Evolutionary conservation across 2,329 filamentous ascomycete species (phyloP).

Genomic region (Monosporascus sp.): DNA sequence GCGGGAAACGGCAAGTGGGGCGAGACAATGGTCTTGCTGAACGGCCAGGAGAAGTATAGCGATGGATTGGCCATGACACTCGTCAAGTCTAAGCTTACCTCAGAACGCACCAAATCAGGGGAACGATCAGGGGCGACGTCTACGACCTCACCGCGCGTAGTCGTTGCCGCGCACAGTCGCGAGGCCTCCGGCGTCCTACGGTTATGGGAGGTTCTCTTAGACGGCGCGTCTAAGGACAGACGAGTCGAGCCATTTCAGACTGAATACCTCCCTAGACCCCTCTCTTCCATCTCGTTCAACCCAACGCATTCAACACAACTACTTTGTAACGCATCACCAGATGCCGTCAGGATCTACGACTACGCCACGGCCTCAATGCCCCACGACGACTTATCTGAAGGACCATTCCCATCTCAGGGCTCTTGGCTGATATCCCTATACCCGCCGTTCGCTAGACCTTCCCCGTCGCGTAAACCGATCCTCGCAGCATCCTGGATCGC

Average conservation of each 20-base stretch:
- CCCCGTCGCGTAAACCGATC: slow-evolving; percentile 51
- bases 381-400: slow-evolving; percentile 43
- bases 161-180: slow-evolving; percentile 55
- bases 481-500: slow-evolving; percentile 58
- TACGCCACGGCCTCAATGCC: slow-evolving; percentile 49
- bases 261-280: slow-evolving; percentile 50
- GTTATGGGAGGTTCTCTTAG: slow-evolving; percentile 53
- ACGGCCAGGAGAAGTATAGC: slow-evolving; percentile 47
- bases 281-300: slow-evolving; percentile 55
- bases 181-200: slow-evolving; percentile 55
- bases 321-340: slow-evolving; percentile 47
- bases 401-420: slow-evolving; percentile 51
- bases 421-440: slow-evolving; percentile 62
- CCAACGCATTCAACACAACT: slow-evolving; percentile 53
- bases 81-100: slow-evolving; percentile 32
- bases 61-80: slow-evolving; percentile 52
- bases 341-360: slow-evolving; percentile 58
- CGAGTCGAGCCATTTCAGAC: slow-evolving; percentile 51
- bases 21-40: slow-evolving; percentile 49
- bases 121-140: slow-evolving; percentile 30
- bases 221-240: slow-evolving; percentile 31
- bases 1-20: slow-evolving; percentile 60
- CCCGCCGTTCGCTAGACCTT: slow-evolving; percentile 46
- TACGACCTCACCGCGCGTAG: slow-evolving; percentile 31
- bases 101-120: slow-evolving; percentile 29